A percentile compares a stretch with the other conserved stretches of the same genome.
These are phyloP conservation scores for Prunus yedoensis DNA, from an alignment of 331 rosid genomes.

Conservation along the genomic window DNA sequence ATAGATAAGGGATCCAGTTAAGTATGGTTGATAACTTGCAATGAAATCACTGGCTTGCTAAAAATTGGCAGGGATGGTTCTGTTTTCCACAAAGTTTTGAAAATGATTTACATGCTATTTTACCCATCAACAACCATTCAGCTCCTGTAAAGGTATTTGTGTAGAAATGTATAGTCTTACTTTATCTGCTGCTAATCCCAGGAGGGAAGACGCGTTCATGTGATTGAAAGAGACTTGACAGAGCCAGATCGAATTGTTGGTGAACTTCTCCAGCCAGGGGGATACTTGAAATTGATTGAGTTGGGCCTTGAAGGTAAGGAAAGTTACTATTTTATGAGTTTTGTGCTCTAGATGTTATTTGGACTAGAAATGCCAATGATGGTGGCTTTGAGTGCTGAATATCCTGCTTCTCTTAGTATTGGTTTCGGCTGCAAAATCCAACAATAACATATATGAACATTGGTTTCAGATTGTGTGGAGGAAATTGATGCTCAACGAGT, in stretches of 20 bases:
- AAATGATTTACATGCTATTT: not conserved
- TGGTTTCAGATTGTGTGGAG: slow-evolving; percentile 54
- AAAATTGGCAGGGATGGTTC: no score
- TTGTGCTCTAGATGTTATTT: not conserved
- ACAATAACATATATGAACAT: not conserved
- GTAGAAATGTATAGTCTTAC: not conserved
- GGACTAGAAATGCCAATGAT: not conserved
- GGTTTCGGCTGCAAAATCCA: slow-evolving; percentile 17
- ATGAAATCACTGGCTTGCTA: not conserved
- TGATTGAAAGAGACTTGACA: slow-evolving; percentile 47
- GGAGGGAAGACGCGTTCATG: slow-evolving; percentile 48
- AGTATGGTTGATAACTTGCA: not conserved
- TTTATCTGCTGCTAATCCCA: slow-evolving; percentile 12
- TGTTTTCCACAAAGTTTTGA: no score
- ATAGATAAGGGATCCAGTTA: not conserved
- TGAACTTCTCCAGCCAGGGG: slow-evolving; percentile 63
- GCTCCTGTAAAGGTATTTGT: not conserved
- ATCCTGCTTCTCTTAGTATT: not conserved
- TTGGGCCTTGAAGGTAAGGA: slow-evolving; percentile 51
- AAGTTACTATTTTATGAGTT: not conserved
- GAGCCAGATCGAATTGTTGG: slow-evolving; percentile 59
- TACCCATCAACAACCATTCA: not conserved
- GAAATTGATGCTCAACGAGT: slow-evolving; percentile 59
- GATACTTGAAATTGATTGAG: slow-evolving; percentile 50
- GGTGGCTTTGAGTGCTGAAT: not conserved